Evolutionary conservation across 164 flowering plant species (phyloP).

Genomic region (Litsea cubeba): DNA sequence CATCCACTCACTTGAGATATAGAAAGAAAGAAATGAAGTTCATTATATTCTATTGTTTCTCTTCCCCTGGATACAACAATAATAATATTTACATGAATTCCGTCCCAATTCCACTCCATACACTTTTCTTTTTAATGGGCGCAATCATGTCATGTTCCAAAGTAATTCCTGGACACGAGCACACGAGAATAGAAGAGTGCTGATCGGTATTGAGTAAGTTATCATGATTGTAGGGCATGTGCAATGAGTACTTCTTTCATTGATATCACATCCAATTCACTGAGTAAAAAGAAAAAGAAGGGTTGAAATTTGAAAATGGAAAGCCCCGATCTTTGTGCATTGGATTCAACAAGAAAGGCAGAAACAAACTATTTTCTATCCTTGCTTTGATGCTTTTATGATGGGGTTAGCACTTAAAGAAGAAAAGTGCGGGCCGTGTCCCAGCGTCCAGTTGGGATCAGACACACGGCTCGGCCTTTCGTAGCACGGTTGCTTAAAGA

Average conservation of each 20-base stretch:
- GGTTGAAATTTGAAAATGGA: not conserved
- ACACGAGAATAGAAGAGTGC: not conserved
- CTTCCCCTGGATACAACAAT: not conserved
- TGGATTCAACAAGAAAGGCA: slow-evolving; percentile 1
- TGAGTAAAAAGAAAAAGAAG: not conserved
- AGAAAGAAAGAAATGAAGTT: not conserved
- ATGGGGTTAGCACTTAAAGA: not conserved
- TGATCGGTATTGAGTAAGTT: not conserved
- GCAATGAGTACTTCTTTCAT: not conserved
- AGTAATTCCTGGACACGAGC: not conserved
- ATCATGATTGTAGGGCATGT: not conserved
- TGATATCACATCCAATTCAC: not conserved
- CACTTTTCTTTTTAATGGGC: not conserved
- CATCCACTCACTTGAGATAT: not conserved
- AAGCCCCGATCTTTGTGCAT: not conserved
- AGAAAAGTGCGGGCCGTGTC: too few species aligned
- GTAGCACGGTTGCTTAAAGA: too few species aligned
- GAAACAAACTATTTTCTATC: not conserved
- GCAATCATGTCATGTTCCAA: slow-evolving; percentile 7
- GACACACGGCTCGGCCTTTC: too few species aligned
- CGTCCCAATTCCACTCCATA: not conserved
- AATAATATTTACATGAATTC: not conserved
- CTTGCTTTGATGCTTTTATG: not conserved
- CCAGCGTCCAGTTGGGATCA: too few species aligned
- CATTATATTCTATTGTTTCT: not conserved